A percentile compares a stretch with the other conserved stretches of the same genome.
Conservation (phyloP, 495 filamentous ascomycete genomes). For the Neurospora sp. region DNA sequence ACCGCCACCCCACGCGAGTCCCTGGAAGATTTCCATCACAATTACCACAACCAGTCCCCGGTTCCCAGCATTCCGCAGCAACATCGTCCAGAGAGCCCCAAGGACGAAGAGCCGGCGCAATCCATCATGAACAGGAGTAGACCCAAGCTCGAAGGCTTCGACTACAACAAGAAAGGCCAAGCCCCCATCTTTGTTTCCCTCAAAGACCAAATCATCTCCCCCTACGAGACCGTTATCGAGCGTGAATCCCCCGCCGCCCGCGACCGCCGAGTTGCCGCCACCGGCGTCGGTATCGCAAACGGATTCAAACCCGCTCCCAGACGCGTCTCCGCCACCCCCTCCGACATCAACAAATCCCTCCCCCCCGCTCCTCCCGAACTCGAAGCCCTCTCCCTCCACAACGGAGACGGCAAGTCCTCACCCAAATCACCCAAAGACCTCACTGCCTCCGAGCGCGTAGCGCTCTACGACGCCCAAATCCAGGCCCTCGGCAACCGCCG, state of each 20-base stretch:
- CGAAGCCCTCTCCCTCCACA: background rate
- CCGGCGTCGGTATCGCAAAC: background rate
- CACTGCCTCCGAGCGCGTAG: constrained; percentile 50
- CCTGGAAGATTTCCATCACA: constrained; percentile 24
- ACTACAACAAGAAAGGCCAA: constrained; percentile 1
- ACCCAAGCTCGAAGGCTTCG: constrained; percentile 10
- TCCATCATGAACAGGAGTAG: constrained; percentile 30
- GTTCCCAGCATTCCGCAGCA: constrained; percentile 22
- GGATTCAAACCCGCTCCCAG: background rate
- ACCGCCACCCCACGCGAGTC: constrained; percentile 48
- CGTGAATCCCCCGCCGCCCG: constrained; percentile 5
- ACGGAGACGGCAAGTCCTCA: background rate
- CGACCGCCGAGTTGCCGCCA: constrained; percentile 4
- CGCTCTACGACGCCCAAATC: constrained; percentile 55
- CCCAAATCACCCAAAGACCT: constrained; percentile 22
- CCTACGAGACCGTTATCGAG: constrained; percentile 2
- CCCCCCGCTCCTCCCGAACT: constrained; percentile 43
- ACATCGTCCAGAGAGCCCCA: background rate
- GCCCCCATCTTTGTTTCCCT: constrained; percentile 20
- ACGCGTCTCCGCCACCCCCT: constrained; percentile 15
- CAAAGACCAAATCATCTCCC: constrained; percentile 18
- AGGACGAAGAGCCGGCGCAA: background rate
- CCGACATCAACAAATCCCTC: constrained; percentile 44
- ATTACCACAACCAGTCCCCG: constrained; percentile 18
- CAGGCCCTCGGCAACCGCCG: constrained; percentile 55